Conservation (phyloP, 2,329 filamentous ascomycete genomes). For the Malbranchea cinnamomea region DNA sequence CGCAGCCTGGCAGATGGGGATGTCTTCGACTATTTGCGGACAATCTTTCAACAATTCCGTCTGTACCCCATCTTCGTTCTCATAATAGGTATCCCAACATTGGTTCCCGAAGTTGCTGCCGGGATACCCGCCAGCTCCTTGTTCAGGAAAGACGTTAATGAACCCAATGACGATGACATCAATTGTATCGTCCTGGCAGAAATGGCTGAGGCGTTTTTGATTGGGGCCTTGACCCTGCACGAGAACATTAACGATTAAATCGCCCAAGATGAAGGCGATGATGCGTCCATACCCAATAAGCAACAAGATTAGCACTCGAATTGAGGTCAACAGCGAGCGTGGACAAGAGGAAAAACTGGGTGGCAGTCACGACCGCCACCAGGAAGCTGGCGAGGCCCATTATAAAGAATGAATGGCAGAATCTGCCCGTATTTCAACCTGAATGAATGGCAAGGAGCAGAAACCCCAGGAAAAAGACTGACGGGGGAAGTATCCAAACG, state of each 20-base stretch:
- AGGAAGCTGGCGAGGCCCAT: constrained; percentile 17
- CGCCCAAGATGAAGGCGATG: background rate
- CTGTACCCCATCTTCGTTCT: constrained; percentile 20
- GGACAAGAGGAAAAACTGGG: constrained; percentile 18
- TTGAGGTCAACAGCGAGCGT: constrained; percentile 25
- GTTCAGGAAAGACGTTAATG: constrained; percentile 38
- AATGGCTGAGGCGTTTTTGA: constrained; percentile 34
- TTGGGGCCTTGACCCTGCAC: constrained; percentile 36
- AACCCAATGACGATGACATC: constrained; percentile 45
- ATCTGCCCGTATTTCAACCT: background rate
- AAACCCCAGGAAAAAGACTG: constrained; percentile 24
- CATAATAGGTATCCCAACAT: constrained; percentile 28
- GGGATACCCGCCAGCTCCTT: constrained; percentile 31
- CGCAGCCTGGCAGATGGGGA: constrained; percentile 23
- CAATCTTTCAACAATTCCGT: constrained; percentile 32
- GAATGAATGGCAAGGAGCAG: constrained; percentile 9
- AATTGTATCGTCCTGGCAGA: constrained; percentile 36
- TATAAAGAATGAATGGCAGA: constrained; percentile 23
- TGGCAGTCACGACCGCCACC: constrained; percentile 22
- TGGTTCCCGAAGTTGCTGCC: constrained; percentile 43
- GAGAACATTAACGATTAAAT: constrained; percentile 4
- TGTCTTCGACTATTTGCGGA: constrained; percentile 28
- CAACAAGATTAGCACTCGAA: constrained; percentile 34
- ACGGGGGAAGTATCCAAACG: constrained; percentile 23
- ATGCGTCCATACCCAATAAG: constrained; percentile 35